Conservation (phyloP, 495 filamentous ascomycete genomes). For the Emericellopsis terricola region DNA sequence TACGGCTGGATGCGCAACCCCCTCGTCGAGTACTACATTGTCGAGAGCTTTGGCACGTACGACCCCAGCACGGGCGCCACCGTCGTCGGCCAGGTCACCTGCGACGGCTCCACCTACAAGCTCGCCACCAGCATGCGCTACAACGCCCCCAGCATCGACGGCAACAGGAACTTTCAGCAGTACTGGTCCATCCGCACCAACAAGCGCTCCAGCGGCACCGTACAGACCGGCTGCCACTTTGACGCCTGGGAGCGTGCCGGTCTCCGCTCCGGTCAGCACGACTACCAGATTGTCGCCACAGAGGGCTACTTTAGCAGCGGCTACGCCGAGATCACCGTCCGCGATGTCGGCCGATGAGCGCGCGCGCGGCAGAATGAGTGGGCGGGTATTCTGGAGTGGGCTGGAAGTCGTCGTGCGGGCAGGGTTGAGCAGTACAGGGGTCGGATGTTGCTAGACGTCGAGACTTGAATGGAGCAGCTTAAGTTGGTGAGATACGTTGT, state of each 20-base stretch:
- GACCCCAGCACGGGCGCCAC: slow-evolving; percentile 27
- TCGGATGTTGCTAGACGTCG: too few relatives aligned
- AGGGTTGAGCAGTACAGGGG: too few relatives aligned
- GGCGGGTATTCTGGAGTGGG: too few relatives aligned
- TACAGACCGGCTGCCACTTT: slow-evolving; percentile 41
- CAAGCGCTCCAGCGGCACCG: slow-evolving; percentile 28
- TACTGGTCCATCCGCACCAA: slow-evolving; percentile 36
- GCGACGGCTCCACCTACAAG: slow-evolving; percentile 37
- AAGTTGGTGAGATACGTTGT: too few relatives aligned
- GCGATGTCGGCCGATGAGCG: too few relatives aligned
- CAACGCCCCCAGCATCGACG: slow-evolving; percentile 38
- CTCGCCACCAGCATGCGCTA: slow-evolving; percentile 33
- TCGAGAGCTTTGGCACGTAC: slow-evolving; percentile 39
- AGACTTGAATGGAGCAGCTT: too few relatives aligned
- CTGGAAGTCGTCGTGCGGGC: too few relatives aligned
- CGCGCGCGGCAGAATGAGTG: too few relatives aligned
- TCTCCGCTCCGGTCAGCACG: slow-evolving; percentile 29
- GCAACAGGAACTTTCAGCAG: slow-evolving; percentile 42
- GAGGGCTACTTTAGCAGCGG: slow-evolving; percentile 27
- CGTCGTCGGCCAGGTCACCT: slow-evolving; percentile 31
- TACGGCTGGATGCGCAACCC: slow-evolving; percentile 47
- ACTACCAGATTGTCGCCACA: slow-evolving; percentile 37
- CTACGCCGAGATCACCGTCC: neutral
- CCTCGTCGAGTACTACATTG: slow-evolving; percentile 46
- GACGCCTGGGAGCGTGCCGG: slow-evolving; percentile 36